These are phyloP conservation scores for Mucor ambiguus DNA, from an alignment of 371 early-diverging fungal species.

Conservation along the genomic window DNA sequence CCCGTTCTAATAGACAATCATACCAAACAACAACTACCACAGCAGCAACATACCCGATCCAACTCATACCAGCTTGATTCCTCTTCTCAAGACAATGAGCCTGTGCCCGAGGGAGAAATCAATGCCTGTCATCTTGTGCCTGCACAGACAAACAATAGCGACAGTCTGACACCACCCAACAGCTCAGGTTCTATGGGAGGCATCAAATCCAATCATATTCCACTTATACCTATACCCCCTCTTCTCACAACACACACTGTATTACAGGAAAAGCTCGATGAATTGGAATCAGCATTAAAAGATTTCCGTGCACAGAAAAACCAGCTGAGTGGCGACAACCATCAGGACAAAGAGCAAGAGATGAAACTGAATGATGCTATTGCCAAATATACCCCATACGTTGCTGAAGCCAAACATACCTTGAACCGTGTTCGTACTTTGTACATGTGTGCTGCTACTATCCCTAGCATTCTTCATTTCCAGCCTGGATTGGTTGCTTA, in stretches of 20 bases:
- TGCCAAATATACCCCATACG: conserved; percentile 44
- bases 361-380: conserved; percentile 25
- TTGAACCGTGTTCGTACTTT: conserved; percentile 60
- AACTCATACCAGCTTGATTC: conserved; percentile 1
- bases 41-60: conserved; percentile 19
- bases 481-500: conserved; percentile 71
- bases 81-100: background rate
- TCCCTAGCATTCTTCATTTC: conserved; percentile 68
- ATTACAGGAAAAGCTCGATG: conserved; percentile 44
- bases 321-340: conserved; percentile 31
- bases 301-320: conserved; percentile 15
- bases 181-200: conserved; percentile 7
- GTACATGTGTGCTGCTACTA: conserved; percentile 61
- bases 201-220: conserved; percentile 41
- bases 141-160: conserved; percentile 54
- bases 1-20: background rate
- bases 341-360: conserved; percentile 34
- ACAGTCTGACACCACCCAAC: conserved; percentile 33
- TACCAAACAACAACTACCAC: background rate
- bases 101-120: conserved; percentile 42
- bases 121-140: conserved; percentile 47
- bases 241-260: conserved; percentile 55
- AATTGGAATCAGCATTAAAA: conserved; percentile 30
- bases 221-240: conserved; percentile 59
- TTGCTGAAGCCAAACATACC: conserved; percentile 54